These are phyloP conservation scores for Chaetomium sp. DNA, from an alignment of 2,329 filamentous ascomycete genomes.

Conservation along the genomic window DNA sequence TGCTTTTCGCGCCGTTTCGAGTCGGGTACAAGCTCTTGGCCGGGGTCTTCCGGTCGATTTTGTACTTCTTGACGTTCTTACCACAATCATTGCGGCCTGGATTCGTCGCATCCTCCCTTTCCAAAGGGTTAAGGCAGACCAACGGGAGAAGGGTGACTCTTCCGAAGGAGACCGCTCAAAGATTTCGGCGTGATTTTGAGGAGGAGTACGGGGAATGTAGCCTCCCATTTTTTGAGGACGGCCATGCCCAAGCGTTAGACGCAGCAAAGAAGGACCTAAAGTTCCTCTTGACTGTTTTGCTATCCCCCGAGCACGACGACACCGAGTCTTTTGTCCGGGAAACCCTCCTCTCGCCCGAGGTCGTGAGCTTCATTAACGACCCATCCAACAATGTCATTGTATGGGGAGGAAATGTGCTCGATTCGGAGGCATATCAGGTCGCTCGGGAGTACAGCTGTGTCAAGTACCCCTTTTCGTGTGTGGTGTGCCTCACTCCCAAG, in stretches of 20 bases:
- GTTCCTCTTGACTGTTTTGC: constrained; percentile 79
- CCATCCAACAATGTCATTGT: constrained; percentile 73
- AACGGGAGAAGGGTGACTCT: constrained; percentile 68
- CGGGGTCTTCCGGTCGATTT: constrained; percentile 63
- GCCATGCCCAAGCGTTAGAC: constrained; percentile 88
- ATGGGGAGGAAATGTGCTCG: constrained; percentile 89
- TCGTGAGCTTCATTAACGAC: constrained; percentile 67
- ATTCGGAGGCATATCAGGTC: constrained; percentile 91
- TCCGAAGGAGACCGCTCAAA: constrained; percentile 78
- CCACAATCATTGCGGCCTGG: constrained; percentile 57
- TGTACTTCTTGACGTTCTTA: constrained; percentile 74
- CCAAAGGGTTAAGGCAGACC: constrained; percentile 50
- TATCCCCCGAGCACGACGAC: constrained; percentile 93
- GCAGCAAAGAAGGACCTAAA: constrained; percentile 84
- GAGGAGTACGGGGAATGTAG: constrained; percentile 75
- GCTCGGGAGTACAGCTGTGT: constrained; percentile 80
- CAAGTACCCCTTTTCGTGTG: constrained; percentile 82
- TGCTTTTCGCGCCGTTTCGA: constrained; percentile 77
- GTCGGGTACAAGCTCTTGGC: constrained; percentile 68
- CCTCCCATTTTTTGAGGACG: constrained; percentile 76
- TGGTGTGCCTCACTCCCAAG: constrained; percentile 82
- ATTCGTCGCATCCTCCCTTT: constrained; percentile 47
- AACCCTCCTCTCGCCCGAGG: constrained; percentile 70
- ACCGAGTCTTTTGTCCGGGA: constrained; percentile 74
- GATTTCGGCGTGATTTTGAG: constrained; percentile 89